These are phyloP conservation scores for Candida oleophila DNA, from an alignment of 805 yeast species.

Conservation along the genomic window DNA sequence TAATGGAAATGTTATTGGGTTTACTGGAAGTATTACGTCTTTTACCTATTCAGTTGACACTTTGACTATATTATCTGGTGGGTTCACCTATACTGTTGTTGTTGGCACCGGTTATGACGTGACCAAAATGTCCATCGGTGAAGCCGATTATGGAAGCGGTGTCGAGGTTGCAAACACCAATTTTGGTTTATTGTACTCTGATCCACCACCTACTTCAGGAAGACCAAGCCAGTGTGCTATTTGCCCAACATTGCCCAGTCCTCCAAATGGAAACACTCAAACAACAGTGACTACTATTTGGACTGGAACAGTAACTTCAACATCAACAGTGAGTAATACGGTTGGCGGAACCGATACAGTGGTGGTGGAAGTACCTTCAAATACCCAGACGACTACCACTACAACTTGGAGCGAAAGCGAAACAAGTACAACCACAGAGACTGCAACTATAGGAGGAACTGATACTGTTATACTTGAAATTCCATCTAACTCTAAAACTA, in stretches of 20 bases:
- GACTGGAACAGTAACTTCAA: conserved; percentile 9
- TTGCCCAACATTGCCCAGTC: neutral
- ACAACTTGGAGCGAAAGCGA: conserved; percentile 10
- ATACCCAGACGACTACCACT: neutral
- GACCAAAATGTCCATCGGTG: neutral
- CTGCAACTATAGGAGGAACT: conserved; percentile 5
- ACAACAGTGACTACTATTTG: conserved; percentile 2
- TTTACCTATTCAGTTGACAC: conserved; percentile 2
- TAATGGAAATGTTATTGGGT: conserved; percentile 25
- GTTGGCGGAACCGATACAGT: conserved; percentile 12
- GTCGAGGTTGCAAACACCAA: neutral
- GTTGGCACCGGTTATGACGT: neutral
- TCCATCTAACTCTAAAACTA: conserved; percentile 3
- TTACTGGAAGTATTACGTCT: conserved; percentile 14
- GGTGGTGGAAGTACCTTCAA: conserved; percentile 12
- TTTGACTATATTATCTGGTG: neutral
- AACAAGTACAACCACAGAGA: conserved; percentile 7
- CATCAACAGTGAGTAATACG: conserved; percentile 4
- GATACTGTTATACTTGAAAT: conserved; percentile 9
- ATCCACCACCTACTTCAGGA: neutral
- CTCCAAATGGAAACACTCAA: neutral
- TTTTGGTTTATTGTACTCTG: neutral
- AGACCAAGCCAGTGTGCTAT: neutral
- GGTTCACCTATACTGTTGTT: neutral
- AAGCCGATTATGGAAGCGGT: neutral